These are phyloP conservation scores for Pichia sp. DNA, from an alignment of 1,139 yeast genomes.

Conservation along the genomic window DNA sequence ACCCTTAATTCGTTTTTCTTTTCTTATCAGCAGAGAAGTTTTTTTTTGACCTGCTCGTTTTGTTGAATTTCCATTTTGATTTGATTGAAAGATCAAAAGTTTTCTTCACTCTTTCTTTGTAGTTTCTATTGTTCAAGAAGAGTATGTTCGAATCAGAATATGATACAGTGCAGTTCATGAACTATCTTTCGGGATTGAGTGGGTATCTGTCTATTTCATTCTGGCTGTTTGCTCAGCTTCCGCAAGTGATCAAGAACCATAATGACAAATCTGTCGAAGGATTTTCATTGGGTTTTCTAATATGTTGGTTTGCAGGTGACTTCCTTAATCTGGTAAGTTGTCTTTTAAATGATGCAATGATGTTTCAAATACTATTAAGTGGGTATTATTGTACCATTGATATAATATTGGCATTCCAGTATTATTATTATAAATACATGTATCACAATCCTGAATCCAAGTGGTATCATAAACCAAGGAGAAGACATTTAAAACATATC, in stretches of 20 bases:
- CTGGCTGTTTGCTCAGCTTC: constrained; percentile 85
- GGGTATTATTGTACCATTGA: constrained; percentile 73
- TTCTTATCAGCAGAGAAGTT: neutral
- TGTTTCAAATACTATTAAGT: constrained; percentile 72
- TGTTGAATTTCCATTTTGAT: neutral
- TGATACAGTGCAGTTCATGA: neutral
- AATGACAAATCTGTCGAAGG: constrained; percentile 79
- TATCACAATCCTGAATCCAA: constrained; percentile 28
- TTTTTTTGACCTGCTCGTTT: neutral
- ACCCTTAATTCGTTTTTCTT: neutral
- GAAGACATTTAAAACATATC: constrained; percentile 12
- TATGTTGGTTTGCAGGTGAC: constrained; percentile 84
- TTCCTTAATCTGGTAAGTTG: constrained; percentile 76
- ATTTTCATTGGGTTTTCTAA: constrained; percentile 65
- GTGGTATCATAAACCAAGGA: constrained; percentile 29
- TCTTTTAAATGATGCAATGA: constrained; percentile 63
- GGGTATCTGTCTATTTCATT: constrained; percentile 51
- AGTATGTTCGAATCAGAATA: neutral
- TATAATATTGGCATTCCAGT: constrained; percentile 63
- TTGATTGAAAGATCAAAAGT: too few relatives aligned
- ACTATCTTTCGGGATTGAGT: constrained; percentile 23
- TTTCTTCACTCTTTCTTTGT: too few relatives aligned
- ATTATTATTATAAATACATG: constrained; percentile 55
- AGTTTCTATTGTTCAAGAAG: neutral
- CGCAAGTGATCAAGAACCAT: constrained; percentile 77